Percentiles rank a stretch among this genome's conserved stretches.
Conservation (phyloP, 2,329 filamentous ascomycete species). For the Penicillium expansum region DNA sequence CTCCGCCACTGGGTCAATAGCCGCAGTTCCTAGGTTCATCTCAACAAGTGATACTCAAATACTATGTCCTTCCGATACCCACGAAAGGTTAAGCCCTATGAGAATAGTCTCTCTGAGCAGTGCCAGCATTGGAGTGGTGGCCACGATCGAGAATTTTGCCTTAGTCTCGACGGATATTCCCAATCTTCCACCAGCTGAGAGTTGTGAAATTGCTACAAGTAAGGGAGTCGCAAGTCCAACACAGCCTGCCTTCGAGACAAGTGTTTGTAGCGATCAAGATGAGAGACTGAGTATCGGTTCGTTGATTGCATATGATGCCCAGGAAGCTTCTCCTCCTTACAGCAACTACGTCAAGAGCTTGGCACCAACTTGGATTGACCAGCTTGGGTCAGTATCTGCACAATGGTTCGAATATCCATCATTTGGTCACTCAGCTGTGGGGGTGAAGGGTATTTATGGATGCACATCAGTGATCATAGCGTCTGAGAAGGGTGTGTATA, state of each 20-base stretch:
- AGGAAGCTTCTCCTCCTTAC: background rate
- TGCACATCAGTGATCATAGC: background rate
- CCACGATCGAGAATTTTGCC: background rate
- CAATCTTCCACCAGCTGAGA: background rate
- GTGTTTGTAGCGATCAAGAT: background rate
- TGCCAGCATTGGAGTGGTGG: background rate
- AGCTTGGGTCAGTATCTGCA: background rate
- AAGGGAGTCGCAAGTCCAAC: background rate
- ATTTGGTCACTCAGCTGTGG: background rate
- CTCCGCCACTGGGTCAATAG: too few relatives aligned
- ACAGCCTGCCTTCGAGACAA: background rate
- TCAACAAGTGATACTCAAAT: background rate
- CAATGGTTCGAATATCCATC: conserved; percentile 1
- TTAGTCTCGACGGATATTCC: background rate
- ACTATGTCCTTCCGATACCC: background rate
- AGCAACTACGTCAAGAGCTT: background rate
- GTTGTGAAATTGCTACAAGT: background rate
- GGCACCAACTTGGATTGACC: background rate
- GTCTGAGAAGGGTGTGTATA: conserved; percentile 3
- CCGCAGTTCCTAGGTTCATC: background rate
- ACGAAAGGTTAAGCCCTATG: background rate
- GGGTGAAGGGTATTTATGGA: background rate
- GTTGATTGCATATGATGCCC: background rate
- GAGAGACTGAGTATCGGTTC: background rate
- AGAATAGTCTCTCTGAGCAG: background rate